Evolutionary conservation across 1,284 basidiomycete species (phyloP), one percentile per base, ranked within the genome.

Genomic region (Bothia castanella): DNA sequence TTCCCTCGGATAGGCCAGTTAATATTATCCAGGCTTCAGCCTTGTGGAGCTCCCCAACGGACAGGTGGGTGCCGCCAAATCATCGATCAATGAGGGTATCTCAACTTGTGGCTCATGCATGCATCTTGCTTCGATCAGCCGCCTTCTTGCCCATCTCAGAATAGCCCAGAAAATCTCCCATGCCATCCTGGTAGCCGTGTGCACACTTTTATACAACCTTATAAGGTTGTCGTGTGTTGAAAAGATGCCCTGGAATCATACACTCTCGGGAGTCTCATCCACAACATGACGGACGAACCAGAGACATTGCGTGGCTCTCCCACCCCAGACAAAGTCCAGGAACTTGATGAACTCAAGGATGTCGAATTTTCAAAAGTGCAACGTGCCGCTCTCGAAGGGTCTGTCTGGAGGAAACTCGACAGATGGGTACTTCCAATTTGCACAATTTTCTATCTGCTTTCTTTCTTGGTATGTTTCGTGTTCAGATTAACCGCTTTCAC

Each of bases 391-490:
- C 58, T 77, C 42, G 73, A 74, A 45, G 58, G 52, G 31, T 60
- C 48, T 30, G 72, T 74, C 35, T 78, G 75, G 76, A 65, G 64
- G 54, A 81, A 80, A 57, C 58, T 79, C 38, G 78, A 82, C 53
- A 45, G 72, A 32, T 71, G 67, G 56, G 61, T 81, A 32, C 63
- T 81, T 17, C 77, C 78, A 4, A 59, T 79, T 5, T 72, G 76
- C 14, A 67, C 74, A 14, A 70, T 78, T 49, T 76, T 79, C 53
- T 78, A 78, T 55, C 62, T 79, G 10, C 63, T 79, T 23, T 77
- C 75, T 31, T 79, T 77, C 61, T 49, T 79, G 61, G 79, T 80
- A 43, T 53, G 75, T 62, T 21, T 45, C 23, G 13, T 17, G 14
- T 23, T 16, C 17, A 7, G 19, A n/a, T 23, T 21, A 5, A 1